Percentiles rank a stretch among this genome's conserved stretches.
Conservation (phyloP, 371 early-diverging fungal genomes). For the Mucor saturninus region DNA sequence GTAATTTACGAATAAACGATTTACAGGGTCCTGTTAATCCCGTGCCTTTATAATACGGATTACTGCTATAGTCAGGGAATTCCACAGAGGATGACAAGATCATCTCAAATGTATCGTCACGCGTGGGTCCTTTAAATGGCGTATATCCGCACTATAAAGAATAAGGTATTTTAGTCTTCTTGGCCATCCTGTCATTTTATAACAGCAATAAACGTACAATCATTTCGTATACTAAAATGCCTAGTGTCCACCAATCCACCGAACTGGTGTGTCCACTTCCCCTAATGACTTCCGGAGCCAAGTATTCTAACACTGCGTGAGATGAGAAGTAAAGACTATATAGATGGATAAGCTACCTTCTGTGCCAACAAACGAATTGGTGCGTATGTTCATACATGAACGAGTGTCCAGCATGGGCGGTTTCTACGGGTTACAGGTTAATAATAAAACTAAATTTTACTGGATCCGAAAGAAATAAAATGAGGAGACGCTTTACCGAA, state of each 20-base stretch:
- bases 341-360: constrained; percentile 52
- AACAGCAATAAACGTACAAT: constrained; percentile 50
- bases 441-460: too few species aligned
- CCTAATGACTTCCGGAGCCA: constrained; percentile 91
- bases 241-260: constrained; percentile 99
- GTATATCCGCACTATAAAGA: constrained; percentile 74
- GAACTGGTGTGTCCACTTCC: constrained; percentile 85
- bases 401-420: constrained; percentile 79
- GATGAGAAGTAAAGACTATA: too few species aligned
- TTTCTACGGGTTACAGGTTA: constrained; percentile 1
- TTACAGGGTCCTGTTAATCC: constrained; percentile 62
- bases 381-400: constrained; percentile 79
- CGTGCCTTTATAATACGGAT: constrained; percentile 32
- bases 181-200: not conserved
- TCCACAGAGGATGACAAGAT: constrained; percentile 74
- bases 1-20: constrained; percentile 78
- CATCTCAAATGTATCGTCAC: constrained; percentile 83
- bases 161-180: not conserved
- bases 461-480: constrained; percentile 1
- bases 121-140: constrained; percentile 90
- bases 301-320: constrained; percentile 62
- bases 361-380: constrained; percentile 95
- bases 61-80: constrained; percentile 62
- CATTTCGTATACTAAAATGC: constrained; percentile 95
- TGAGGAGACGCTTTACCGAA: constrained; percentile 41